Evolutionary conservation across 2,329 filamentous ascomycete genomes (phyloP).

Genomic region (Pseudogymnoascus sp.): DNA sequence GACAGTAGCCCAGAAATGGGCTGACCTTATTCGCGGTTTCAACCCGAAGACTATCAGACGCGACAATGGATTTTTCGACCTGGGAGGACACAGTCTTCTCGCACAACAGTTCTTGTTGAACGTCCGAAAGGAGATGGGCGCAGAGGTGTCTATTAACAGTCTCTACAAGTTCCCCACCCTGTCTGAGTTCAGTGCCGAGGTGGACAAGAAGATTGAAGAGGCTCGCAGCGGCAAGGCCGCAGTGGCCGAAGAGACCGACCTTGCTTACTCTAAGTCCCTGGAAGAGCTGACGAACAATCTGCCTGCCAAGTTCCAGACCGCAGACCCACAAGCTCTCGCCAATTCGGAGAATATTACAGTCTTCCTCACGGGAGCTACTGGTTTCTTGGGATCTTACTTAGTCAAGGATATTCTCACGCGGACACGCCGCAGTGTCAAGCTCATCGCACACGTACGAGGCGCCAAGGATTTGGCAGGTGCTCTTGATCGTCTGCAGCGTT

Average conservation of each 20-base stretch:
- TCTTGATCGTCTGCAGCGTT: constrained; percentile 58
- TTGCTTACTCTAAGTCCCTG: constrained; percentile 43
- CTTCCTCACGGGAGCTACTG: constrained; percentile 83
- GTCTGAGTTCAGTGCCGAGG: constrained; percentile 43
- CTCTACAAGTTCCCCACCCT: constrained; percentile 65
- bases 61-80: constrained; percentile 66
- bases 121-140: constrained; percentile 53
- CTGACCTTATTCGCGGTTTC: constrained; percentile 59
- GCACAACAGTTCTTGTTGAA: constrained; percentile 75
- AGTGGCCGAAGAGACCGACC: constrained; percentile 27
- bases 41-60: constrained; percentile 61
- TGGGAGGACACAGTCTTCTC: constrained; percentile 74
- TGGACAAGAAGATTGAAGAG: constrained; percentile 37
- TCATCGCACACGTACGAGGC: constrained; percentile 69
- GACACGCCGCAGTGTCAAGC: constrained; percentile 46
- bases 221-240: constrained; percentile 37
- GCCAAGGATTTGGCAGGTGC: constrained; percentile 56
- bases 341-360: constrained; percentile 46
- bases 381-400: constrained; percentile 80
- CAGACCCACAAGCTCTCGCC: constrained; percentile 26
- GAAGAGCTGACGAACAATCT: constrained; percentile 40
- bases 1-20: constrained; percentile 66
- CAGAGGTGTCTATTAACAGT: constrained; percentile 62
- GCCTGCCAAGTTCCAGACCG: constrained; percentile 34
- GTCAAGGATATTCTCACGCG: constrained; percentile 67